Evolutionary conservation across 116 monocot genomes (phyloP), one percentile per base, ranked within the genome.

Genomic region (Thalassia testudinum): DNA sequence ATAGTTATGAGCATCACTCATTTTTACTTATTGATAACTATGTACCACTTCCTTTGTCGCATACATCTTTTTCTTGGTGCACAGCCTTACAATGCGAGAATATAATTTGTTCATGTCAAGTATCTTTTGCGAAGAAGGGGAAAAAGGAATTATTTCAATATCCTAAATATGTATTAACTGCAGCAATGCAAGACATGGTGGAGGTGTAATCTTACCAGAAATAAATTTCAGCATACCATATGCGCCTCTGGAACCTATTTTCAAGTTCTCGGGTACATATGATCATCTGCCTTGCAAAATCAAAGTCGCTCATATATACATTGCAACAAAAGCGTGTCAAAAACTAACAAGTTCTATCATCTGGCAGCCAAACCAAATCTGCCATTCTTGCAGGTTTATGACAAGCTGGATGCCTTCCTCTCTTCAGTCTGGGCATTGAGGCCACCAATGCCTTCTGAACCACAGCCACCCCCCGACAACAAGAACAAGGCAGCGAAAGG

Each of bases 141-240:
- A n/a, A n/a, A n/a, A n/a, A n/a, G n/a, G n/a, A n/a, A n/a, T n/a
- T n/a, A n/a, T n/a, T n/a, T n/a, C n/a, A n/a, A n/a, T 3, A 34
- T 34, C 30, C 10, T 34, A 5, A 5, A 34, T 34, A 34, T 34
- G 10, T 10, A 34, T 34, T 34, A 34, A 34, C 30, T 34, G 30
- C 80, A 93, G 93, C 66, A 87, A 87, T 59, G 83, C 81, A 49
- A 83, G 58, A 58, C 87, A 93, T 78, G 78, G 73, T 26, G 84
- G 81, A 52, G 84, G 87, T 20, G 68, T 71, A 12, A 83, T 72
- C 47, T 81, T 93, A 66, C 84, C 93, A 26, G 63, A 87, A 54
- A 45, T 93, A 66, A 93, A 93, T 66, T 93, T 93, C 71, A 87
- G 93, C 70, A 83, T 93, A 26, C 83, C 93, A 27, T 75, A 70